Base-by-base conservation (phyloP, 306 rosid species). In the Leucaena leucocephala region DNA sequence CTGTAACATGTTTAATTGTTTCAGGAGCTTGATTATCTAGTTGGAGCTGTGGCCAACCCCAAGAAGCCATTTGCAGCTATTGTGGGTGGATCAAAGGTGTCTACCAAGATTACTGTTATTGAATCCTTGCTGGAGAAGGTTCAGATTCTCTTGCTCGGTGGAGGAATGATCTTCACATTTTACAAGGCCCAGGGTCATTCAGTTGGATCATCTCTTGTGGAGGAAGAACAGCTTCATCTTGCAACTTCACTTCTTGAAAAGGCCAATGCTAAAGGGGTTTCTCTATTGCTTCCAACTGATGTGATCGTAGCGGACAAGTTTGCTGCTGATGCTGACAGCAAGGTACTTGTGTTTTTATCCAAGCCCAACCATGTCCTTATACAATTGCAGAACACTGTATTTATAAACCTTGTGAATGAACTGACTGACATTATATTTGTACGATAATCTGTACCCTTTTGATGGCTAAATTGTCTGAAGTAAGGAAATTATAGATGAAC, bases 61-160 rank as follows among this genome's bases (percentile, higher is more conserved):
- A 90, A 88, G 88, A 90, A 86, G 59, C 95, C 95, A 72, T 90
- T 90, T 71, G 91, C 95, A 71, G 95, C 95, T 35, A 85, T 90
- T 78, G 89, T 90, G 58, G 95, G 95, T 15, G 95, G 95, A 63
- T 12, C 95, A 8, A 90, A 90, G 91, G 95, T 90, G 75, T 90
- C 95, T 6, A 67, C 86, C 74, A 90, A 90, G 91, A 90, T 90
- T 75, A 89, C 89, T 72, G 95, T 90, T 34, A 90, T 90, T 27
- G 95, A 90, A 66, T 90, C 95, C 46, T 82, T 90, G 83, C 74
- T 90, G 87, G 92, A 5, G 68, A 90, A 84, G 69, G 95, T 90
- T 71, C 72, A 90, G 76, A 57, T 90, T 82, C 89, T 90, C 50
- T 42, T 90, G 19, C 75, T 90, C 35, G 95, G 95, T 68, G 95